A percentile compares a stretch with the other conserved stretches of the same genome.
Conservation (phyloP, 495 filamentous ascomycete species). For the Chaetomidium leptoderma region DNA sequence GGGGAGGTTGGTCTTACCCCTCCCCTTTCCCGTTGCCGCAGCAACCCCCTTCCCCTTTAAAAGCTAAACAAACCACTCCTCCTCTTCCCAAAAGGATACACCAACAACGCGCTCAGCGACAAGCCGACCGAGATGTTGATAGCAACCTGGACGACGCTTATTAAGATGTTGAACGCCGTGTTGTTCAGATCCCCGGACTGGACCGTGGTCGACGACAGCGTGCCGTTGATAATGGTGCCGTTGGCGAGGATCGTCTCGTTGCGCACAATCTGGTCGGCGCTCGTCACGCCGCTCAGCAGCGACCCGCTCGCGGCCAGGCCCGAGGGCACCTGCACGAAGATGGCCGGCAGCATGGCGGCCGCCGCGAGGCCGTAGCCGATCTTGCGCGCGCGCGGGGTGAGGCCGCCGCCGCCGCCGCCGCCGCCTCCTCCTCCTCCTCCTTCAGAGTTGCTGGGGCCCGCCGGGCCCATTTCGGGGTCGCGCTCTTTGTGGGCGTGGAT, state of each 20-base stretch:
- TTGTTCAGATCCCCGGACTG: slow-evolving; percentile 44
- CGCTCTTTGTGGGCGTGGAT: slow-evolving; percentile 1
- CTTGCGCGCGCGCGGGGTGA: slow-evolving; percentile 20
- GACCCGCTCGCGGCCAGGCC: slow-evolving; percentile 82
- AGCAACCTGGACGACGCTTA: slow-evolving; percentile 84
- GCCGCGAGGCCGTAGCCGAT: slow-evolving; percentile 75
- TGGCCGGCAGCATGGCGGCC: slow-evolving; percentile 83
- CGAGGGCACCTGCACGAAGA: slow-evolving; percentile 91
- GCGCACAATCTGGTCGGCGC: slow-evolving; percentile 69
- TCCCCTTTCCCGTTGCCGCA: not conserved
- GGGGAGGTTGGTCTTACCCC: too few species aligned
- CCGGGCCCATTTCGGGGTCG: slow-evolving; percentile 23
- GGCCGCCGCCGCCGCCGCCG: not conserved
- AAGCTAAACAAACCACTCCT: slow-evolving; percentile 88
- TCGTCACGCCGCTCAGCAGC: slow-evolving; percentile 77
- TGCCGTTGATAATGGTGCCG: slow-evolving; percentile 27
- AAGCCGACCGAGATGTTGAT: slow-evolving; percentile 91
- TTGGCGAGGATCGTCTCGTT: slow-evolving; percentile 38
- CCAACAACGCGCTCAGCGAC: slow-evolving; percentile 77
- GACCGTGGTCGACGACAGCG: slow-evolving; percentile 22
- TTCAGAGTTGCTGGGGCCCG: not conserved
- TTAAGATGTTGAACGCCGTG: slow-evolving; percentile 79
- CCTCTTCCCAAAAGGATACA: slow-evolving; percentile 90
- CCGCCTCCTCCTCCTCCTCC: too few species aligned
- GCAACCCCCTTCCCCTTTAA: slow-evolving; percentile 37